Conservation (phyloP, 176 grass and related monocot species). For the Oryza brachyantha region DNA sequence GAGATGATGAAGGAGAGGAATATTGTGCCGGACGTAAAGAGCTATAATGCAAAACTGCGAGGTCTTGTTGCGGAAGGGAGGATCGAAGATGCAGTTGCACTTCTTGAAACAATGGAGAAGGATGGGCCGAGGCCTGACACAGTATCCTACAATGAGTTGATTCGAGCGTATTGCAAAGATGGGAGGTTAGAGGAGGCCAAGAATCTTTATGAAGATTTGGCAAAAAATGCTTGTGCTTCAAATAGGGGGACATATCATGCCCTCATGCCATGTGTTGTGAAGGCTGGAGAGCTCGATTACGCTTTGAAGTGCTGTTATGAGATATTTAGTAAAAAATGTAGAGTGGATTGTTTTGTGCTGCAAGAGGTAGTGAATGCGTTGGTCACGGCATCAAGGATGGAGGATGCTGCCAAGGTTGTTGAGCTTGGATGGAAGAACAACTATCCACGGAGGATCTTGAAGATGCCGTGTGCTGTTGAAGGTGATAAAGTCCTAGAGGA, state of each 20-base stretch:
- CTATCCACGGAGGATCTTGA: constrained; percentile 35
- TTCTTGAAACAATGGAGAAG: constrained; percentile 45
- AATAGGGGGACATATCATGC: constrained; percentile 51
- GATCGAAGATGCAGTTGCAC: constrained; percentile 32
- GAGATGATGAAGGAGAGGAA: constrained; percentile 57
- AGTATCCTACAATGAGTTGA: constrained; percentile 55
- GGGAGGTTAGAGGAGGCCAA: constrained; percentile 55
- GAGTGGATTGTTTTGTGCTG: constrained; percentile 23
- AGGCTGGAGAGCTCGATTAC: constrained; percentile 51
- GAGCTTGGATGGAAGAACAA: constrained; percentile 33
- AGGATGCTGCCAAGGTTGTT: constrained; percentile 52
- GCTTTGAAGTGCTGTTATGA: constrained; percentile 52
- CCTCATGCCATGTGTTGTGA: constrained; percentile 37
- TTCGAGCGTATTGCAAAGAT: constrained; percentile 41
- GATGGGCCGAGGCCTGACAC: constrained; percentile 53
- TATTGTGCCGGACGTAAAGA: constrained; percentile 26
- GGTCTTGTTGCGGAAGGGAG: constrained; percentile 37
- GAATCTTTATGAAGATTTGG: constrained; percentile 48
- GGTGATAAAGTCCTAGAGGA: not conserved
- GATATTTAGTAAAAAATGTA: constrained; percentile 21
- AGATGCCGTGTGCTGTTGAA: not conserved
- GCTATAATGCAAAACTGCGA: constrained; percentile 61
- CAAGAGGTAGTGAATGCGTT: constrained; percentile 53
- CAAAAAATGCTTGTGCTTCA: constrained; percentile 38
- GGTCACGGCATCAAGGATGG: constrained; percentile 31